Percentiles rank a stretch among this genome's conserved stretches.
Conservation (phyloP, 352 stramenopile species). For the Pythium oligandrum region DNA sequence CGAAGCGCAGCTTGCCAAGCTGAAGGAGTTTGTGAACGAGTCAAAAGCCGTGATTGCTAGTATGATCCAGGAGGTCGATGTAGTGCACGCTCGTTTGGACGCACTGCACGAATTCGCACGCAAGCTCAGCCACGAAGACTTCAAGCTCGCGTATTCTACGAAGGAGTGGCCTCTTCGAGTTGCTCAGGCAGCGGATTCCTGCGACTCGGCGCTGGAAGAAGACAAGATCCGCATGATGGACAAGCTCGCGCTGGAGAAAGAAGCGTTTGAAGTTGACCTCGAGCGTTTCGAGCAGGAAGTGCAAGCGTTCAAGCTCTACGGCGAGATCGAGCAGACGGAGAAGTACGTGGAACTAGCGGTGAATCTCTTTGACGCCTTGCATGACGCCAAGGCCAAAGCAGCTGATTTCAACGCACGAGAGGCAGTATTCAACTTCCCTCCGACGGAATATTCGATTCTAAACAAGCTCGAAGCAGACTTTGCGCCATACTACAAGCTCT, state of each 20-base stretch:
- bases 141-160: constrained; percentile 83
- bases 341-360: constrained; percentile 88
- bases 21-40: constrained; percentile 87
- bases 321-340: constrained; percentile 85
- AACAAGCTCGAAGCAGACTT: constrained; percentile 84
- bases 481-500: constrained; percentile 91
- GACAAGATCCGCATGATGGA: constrained; percentile 95
- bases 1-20: constrained; percentile 85
- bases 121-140: constrained; percentile 87
- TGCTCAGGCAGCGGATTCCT: constrained; percentile 72
- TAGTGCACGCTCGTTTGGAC: constrained; percentile 69
- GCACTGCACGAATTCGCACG: constrained; percentile 81
- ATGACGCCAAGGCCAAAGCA: constrained; percentile 88
- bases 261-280: constrained; percentile 77
- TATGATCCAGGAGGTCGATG: constrained; percentile 71
- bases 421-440: constrained; percentile 90
- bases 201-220: constrained; percentile 86
- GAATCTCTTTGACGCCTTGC: constrained; percentile 84
- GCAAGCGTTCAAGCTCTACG: constrained; percentile 82
- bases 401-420: constrained; percentile 92
- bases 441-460: constrained; percentile 89
- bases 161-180: constrained; percentile 87
- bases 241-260: constrained; percentile 89
- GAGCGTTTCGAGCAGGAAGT: constrained; percentile 89
- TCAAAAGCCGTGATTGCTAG: constrained; percentile 75